Base-by-base conservation (phyloP, 768 basidiomycete species). In the Heimioporus sp. region DNA sequence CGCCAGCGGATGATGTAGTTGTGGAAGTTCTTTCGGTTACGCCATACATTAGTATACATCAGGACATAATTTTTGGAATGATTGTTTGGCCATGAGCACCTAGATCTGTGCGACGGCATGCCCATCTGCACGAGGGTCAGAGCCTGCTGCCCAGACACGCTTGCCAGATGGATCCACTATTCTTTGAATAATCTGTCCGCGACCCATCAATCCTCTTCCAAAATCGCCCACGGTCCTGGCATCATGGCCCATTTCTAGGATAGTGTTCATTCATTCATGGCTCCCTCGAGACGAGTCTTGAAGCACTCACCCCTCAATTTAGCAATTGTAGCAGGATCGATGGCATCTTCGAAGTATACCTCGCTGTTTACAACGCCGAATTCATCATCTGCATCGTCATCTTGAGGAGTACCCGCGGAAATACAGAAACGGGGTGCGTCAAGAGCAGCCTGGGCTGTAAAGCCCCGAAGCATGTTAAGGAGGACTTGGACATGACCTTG, bases 341-440 rank as follows among this genome's bases (percentile, higher is more conserved):
- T 86, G 0, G 83, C 87, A 32, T 94, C 92, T 70, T 98, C 96
- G 51, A 98, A 82, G 69, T 86, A 93, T 7, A 98, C 86, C 57
- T 89, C 86, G 56, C 89, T 87, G 63, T 91, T 90, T 41, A 69
- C 76, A 51, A 82, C 78, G 4, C 85, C 85, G 0, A 84, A 84
- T 21, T 71, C 67, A 10, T 75, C 75, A 30, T 74, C 67, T 32
- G 72, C 71, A 20, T 71, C 74, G 39, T 80, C 74, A 3, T 79
- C 63, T 55, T 87, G 84, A 1, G 90, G 87, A 50, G 78, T 79
- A 21, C 88, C 90, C 16, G 92, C 82, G 13, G 92, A 94, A 52
- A 98, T 98, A 65, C 95, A 98, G 74, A 98, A 97, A 13, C 96
- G 84, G 10, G 95, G 96, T 0, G 93, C 88, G 69, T 98, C 96